Evolutionary conservation across 352 stramenopile species (phyloP).

Genomic region (Phytophthora cryptogea): DNA sequence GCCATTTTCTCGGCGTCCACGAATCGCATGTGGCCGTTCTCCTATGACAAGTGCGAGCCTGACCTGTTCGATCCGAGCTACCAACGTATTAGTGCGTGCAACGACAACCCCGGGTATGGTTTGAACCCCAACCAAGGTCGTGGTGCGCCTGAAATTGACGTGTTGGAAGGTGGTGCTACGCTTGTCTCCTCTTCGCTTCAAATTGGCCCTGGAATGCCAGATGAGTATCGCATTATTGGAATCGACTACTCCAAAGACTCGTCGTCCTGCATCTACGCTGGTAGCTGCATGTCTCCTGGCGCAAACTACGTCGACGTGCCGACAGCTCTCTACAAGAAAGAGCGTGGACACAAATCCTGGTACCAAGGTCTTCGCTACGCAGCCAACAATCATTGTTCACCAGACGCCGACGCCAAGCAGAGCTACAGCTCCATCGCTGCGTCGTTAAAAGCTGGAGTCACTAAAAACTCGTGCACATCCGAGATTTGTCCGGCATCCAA

Average conservation of each 20-base stretch:
- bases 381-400: slow-evolving; percentile 52
- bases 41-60: slow-evolving; percentile 91
- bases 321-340: slow-evolving; percentile 36
- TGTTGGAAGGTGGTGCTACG: slow-evolving; percentile 86
- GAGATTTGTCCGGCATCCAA: slow-evolving; percentile 46
- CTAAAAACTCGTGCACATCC: slow-evolving; percentile 43
- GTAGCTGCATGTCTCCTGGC: slow-evolving; percentile 42
- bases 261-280: slow-evolving; percentile 41
- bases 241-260: slow-evolving; percentile 32
- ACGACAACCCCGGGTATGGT: slow-evolving; percentile 88
- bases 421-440: slow-evolving; percentile 42
- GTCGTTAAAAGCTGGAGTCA: slow-evolving; percentile 47
- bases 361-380: slow-evolving; percentile 64
- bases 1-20: slow-evolving; percentile 95
- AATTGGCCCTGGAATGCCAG: slow-evolving; percentile 75
- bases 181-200: slow-evolving; percentile 91
- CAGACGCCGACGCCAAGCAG: slow-evolving; percentile 33
- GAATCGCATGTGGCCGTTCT: slow-evolving; percentile 97
- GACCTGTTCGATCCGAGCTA: slow-evolving; percentile 51
- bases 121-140: slow-evolving; percentile 65
- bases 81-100: slow-evolving; percentile 89
- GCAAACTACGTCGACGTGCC: slow-evolving; percentile 52
- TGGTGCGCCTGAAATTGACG: slow-evolving; percentile 95
- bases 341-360: slow-evolving; percentile 55
- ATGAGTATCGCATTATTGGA: slow-evolving; percentile 55